phyloP scores from a whole-genome alignment of 768 basidiomycete genomes.

The Rhizopogon vulgaris region DNA sequence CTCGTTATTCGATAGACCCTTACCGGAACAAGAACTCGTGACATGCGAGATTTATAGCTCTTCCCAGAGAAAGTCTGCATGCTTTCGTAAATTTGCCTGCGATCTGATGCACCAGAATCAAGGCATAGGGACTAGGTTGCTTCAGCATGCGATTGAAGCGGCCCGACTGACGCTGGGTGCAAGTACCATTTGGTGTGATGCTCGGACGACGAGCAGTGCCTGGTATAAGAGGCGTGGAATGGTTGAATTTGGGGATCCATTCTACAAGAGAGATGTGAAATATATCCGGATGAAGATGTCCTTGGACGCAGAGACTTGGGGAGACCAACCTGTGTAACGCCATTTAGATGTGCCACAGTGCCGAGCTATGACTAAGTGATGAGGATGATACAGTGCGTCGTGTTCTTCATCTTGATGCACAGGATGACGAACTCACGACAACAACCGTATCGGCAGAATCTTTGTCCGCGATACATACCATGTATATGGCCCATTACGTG shows the following conservation, averaged over 20 bases:
- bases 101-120: slow-evolving; percentile 41
- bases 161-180: slow-evolving; percentile 36
- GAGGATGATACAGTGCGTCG: not conserved
- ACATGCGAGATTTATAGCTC: not conserved
- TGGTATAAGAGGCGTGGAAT: slow-evolving; percentile 55
- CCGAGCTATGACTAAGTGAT: not conserved
- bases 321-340: not conserved
- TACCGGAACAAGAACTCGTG: slow-evolving; percentile 15
- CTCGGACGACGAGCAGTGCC: slow-evolving; percentile 33
- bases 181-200: slow-evolving; percentile 53
- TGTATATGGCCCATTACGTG: not conserved
- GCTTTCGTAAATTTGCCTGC: slow-evolving; percentile 62
- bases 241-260: slow-evolving; percentile 39
- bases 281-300: slow-evolving; percentile 50
- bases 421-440: not conserved
- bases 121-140: slow-evolving; percentile 47
- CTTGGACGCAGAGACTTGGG: slow-evolving; percentile 3
- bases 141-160: slow-evolving; percentile 34
- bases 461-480: not conserved
- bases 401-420: not conserved
- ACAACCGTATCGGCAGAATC: not conserved
- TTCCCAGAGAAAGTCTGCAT: slow-evolving; percentile 19
- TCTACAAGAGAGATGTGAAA: slow-evolving; percentile 49
- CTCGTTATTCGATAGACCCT: slow-evolving; percentile 45
- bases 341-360: not conserved